phyloP scores from a whole-genome alignment of 169 alveolate genomes.

The Plasmodium reichenowi region DNA sequence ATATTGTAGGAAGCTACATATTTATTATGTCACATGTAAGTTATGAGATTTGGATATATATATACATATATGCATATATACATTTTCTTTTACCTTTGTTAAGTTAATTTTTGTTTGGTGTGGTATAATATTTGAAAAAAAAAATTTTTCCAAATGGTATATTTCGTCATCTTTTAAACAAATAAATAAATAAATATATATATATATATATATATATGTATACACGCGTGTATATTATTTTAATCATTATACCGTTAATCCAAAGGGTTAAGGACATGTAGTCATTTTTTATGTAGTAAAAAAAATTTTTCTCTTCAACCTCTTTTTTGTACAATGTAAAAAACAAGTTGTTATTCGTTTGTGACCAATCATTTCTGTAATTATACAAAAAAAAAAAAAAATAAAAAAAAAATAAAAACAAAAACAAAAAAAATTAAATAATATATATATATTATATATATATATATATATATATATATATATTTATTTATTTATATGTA shows the following conservation, averaged over 20 bases:
- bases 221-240: neutral
- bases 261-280: neutral
- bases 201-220: neutral
- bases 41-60: no score
- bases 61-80: no score
- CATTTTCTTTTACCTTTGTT: conserved; percentile 21
- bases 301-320: conserved; percentile 7
- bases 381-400: neutral
- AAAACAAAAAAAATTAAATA: neutral
- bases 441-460: no score
- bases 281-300: conserved; percentile 14
- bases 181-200: neutral
- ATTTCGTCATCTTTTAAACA: conserved; percentile 22
- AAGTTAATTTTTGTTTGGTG: conserved; percentile 6
- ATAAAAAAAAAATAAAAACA: neutral
- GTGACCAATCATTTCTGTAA: conserved; percentile 51
- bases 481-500: no score
- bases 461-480: no score
- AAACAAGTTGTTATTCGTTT: conserved; percentile 12
- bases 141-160: conserved; percentile 16
- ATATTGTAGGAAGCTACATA: no score
- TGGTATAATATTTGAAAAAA: conserved; percentile 39
- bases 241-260: conserved; percentile 17
- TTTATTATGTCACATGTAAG: no score
- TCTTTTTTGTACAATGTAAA: conserved; percentile 30